A percentile compares a stretch with the other conserved stretches of the same genome.
Evolutionary conservation across 257 asterid genomes (phyloP).

Genomic region (Schizonepeta tenuifolia): DNA sequence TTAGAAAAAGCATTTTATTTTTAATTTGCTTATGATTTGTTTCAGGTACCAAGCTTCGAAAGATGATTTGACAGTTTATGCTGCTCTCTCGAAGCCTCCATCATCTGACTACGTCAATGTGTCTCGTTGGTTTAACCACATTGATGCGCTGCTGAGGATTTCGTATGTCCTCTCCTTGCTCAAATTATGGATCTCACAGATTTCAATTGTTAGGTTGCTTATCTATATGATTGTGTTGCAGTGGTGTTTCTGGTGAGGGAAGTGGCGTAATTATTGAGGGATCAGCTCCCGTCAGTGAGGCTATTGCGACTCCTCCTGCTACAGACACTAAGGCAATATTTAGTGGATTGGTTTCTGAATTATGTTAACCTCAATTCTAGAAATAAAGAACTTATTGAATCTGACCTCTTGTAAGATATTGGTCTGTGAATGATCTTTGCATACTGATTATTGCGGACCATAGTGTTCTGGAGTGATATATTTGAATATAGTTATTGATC

Average conservation of each 20-base stretch:
- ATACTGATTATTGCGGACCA: not conserved
- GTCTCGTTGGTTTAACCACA: conserved; percentile 67
- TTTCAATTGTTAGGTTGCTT: not conserved
- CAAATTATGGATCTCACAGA: not conserved
- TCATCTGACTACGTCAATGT: conserved; percentile 60
- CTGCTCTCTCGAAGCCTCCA: conserved; percentile 61
- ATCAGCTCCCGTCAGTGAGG: conserved; percentile 47
- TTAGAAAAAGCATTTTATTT: not conserved
- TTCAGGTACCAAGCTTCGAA: conserved; percentile 85
- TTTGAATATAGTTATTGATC: not conserved
- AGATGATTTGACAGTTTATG: conserved; percentile 72
- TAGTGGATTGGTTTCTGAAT: not conserved
- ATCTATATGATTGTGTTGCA: conserved; percentile 32
- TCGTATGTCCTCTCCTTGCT: conserved; percentile 39
- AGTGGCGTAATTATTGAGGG: conserved; percentile 63
- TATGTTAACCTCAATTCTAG: not conserved
- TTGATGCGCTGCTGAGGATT: conserved; percentile 61
- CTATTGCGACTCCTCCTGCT: conserved; percentile 65
- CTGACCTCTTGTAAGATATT: not conserved
- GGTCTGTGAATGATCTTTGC: not conserved
- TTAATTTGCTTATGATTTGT: not conserved
- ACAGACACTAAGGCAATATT: conserved; percentile 56
- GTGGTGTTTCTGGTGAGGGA: conserved; percentile 81
- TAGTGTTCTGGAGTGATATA: not conserved
- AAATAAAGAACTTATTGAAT: not conserved